phyloP scores from a whole-genome alignment of 2,329 filamentous ascomycete species.

The Lomentospora prolificans region DNA sequence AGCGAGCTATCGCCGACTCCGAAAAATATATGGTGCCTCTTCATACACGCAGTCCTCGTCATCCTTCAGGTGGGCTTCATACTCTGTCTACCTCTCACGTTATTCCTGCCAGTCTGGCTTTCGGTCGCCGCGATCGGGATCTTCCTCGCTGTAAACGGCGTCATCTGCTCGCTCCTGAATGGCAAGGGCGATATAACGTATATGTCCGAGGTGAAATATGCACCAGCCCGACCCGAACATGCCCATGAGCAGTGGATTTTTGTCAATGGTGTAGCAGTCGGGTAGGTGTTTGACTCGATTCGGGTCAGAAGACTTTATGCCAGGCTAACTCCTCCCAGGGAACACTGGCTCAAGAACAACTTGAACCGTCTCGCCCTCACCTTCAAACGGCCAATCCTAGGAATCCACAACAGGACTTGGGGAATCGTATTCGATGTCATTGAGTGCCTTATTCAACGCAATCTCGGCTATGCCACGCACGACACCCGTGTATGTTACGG shows the following conservation, averaged over 20 bases:
- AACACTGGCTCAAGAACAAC: conserved; percentile 61
- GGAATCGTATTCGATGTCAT: conserved; percentile 69
- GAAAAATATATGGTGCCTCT: conserved; percentile 46
- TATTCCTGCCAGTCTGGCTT: conserved; percentile 40
- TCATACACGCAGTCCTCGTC: conserved; percentile 47
- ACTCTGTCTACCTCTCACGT: conserved; percentile 41
- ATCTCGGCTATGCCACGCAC: conserved; percentile 60
- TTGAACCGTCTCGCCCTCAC: conserved; percentile 61
- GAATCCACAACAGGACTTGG: conserved; percentile 66
- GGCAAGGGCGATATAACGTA: conserved; percentile 43
- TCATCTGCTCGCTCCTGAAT: conserved; percentile 37
- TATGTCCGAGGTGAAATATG: conserved; percentile 42
- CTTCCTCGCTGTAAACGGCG: conserved; percentile 40
- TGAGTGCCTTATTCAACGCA: conserved; percentile 68
- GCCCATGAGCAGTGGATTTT: conserved; percentile 69
- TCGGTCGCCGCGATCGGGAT: conserved; percentile 26
- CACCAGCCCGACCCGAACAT: conserved; percentile 37
- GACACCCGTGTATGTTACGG: conserved; percentile 56
- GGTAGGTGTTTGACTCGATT: conserved; percentile 31
- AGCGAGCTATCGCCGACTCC: conserved; percentile 54
- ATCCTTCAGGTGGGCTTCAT: conserved; percentile 53
- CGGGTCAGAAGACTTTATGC: background rate
- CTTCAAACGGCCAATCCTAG: conserved; percentile 60
- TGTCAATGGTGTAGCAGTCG: conserved; percentile 60
- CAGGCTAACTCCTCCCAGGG: too few relatives aligned